Conservation (phyloP, 2,329 filamentous ascomycete genomes). For the Cytospora piceae region DNA sequence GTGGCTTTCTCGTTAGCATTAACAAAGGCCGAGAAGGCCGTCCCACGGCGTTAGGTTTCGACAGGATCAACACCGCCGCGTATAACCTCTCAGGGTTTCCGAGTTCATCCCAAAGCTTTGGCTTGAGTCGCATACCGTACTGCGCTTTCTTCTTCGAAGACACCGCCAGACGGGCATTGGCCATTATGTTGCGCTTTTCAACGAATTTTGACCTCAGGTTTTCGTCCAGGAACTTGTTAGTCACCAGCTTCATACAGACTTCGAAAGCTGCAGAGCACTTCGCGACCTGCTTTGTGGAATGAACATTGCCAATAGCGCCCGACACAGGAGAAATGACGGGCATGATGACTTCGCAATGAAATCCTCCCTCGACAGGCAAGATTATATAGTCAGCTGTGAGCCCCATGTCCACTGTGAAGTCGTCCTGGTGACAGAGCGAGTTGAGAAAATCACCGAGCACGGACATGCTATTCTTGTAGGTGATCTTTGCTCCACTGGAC, state of each 20-base stretch:
- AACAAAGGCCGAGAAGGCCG: constrained; percentile 66
- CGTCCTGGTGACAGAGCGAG: constrained; percentile 59
- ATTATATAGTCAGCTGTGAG: constrained; percentile 64
- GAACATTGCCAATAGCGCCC: constrained; percentile 64
- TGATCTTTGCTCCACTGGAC: constrained; percentile 75
- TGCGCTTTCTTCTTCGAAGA: constrained; percentile 72
- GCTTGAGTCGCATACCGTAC: constrained; percentile 82
- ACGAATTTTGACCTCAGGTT: constrained; percentile 74
- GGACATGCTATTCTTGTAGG: constrained; percentile 72
- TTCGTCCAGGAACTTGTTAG: constrained; percentile 69
- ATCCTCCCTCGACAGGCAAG: constrained; percentile 58
- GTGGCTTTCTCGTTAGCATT: constrained; percentile 67
- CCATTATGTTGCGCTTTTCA: constrained; percentile 75
- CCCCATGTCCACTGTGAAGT: constrained; percentile 34
- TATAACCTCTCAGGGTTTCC: constrained; percentile 60
- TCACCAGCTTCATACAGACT: constrained; percentile 71
- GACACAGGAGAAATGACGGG: constrained; percentile 75
- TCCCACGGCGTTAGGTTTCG: constrained; percentile 57
- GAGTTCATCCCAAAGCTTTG: constrained; percentile 67
- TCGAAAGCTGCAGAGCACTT: constrained; percentile 90
- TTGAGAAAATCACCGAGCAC: constrained; percentile 75
- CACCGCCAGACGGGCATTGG: constrained; percentile 86
- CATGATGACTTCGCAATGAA: constrained; percentile 77
- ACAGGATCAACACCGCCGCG: constrained; percentile 63
- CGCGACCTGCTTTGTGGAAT: constrained; percentile 73